phyloP scores from a whole-genome alignment of 2,329 filamentous ascomycete genomes.

The Aschersonia sp. region DNA sequence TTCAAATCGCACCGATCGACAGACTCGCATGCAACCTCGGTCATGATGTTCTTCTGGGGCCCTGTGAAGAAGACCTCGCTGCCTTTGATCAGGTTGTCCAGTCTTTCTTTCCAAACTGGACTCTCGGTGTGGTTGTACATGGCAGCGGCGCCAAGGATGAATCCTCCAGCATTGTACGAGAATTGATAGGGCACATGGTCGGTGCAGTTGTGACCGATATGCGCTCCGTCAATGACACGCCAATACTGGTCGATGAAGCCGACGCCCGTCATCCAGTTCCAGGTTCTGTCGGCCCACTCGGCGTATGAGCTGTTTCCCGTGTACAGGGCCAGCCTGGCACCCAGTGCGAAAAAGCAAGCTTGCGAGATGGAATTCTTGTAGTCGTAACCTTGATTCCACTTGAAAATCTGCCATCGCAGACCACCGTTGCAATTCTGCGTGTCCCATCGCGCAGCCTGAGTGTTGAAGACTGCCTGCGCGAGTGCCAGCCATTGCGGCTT shows the following conservation, averaged over 20 bases:
- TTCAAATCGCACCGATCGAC: constrained; percentile 46
- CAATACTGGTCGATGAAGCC: constrained; percentile 45
- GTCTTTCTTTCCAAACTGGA: constrained; percentile 39
- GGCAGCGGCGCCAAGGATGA: constrained; percentile 50
- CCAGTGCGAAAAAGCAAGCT: constrained; percentile 47
- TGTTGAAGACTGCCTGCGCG: constrained; percentile 70
- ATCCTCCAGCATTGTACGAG: constrained; percentile 53
- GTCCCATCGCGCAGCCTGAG: constrained; percentile 63
- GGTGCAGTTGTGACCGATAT: constrained; percentile 41
- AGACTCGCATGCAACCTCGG: constrained; percentile 50
- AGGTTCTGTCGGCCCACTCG: constrained; percentile 61
- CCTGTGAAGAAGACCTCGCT: constrained; percentile 40
- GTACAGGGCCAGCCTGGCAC: constrained; percentile 57
- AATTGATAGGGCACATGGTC: constrained; percentile 47
- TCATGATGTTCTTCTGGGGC: constrained; percentile 40
- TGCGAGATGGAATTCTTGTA: constrained; percentile 59
- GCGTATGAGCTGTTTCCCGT: constrained; percentile 65
- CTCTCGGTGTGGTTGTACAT: constrained; percentile 49
- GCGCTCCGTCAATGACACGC: constrained; percentile 47
- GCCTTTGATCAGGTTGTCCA: constrained; percentile 40
- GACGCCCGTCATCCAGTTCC: constrained; percentile 49
- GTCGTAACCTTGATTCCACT: constrained; percentile 67
- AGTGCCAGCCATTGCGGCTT: constrained; percentile 56
- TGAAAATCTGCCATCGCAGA: constrained; percentile 72
- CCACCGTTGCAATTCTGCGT: constrained; percentile 54